These are phyloP conservation scores for Lepidium didymum DNA, from an alignment of 345 rosid genomes.

Conservation along the genomic window DNA sequence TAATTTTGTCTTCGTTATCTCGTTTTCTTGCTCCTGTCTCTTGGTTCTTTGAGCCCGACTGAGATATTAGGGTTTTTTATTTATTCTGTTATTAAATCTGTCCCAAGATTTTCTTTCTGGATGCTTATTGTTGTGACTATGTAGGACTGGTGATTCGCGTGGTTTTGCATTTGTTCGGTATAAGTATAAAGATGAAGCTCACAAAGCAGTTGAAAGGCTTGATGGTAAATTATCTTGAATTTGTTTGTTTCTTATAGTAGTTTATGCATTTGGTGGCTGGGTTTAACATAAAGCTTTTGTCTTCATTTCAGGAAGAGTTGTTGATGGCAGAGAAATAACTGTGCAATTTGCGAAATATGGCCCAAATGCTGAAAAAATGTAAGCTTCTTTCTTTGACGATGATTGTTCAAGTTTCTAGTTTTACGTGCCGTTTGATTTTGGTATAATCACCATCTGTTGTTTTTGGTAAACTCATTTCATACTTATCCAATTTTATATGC, in stretches of 20 bases:
- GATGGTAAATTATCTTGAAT: conserved; percentile 37
- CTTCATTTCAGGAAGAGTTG: conserved; percentile 62
- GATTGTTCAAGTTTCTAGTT: neutral
- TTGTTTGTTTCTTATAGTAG: neutral
- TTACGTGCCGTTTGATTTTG: neutral
- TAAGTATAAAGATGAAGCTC: conserved; percentile 70
- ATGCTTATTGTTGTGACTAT: neutral
- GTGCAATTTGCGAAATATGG: conserved; percentile 97
- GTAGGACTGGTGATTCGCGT: conserved; percentile 54
- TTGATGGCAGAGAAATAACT: conserved; percentile 91
- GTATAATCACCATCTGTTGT: neutral
- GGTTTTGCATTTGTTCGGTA: conserved; percentile 79
- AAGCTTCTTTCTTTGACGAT: conserved; percentile 21
- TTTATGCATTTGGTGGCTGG: neutral
- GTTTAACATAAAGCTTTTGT: neutral
- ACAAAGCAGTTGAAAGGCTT: conserved; percentile 65
- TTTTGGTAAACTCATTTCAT: neutral
- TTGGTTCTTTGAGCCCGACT: neutral
- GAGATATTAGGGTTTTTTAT: conserved; percentile 6
- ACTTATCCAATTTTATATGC: neutral
- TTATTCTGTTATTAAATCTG: no score
- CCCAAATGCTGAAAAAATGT: conserved; percentile 97
- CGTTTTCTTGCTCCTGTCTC: neutral
- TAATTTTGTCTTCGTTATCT: conserved; percentile 2
- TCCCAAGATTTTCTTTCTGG: neutral